These are phyloP conservation scores for Ceratobasidium sp. DNA, from an alignment of 1,284 basidiomycete genomes.

Conservation along the genomic window DNA sequence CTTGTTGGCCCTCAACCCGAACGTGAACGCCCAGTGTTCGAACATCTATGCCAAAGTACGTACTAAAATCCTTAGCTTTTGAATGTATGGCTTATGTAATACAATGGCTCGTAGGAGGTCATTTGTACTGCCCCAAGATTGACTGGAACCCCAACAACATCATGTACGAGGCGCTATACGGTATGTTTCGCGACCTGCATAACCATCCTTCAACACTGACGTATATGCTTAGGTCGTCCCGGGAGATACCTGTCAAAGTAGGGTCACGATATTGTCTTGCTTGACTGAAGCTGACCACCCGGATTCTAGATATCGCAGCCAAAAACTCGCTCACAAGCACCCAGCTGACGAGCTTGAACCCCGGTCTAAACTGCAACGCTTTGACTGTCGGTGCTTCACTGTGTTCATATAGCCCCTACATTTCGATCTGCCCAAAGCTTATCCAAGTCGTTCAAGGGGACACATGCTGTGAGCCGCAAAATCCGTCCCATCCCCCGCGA, in stretches of 20 bases:
- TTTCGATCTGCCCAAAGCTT: slow-evolving; percentile 5
- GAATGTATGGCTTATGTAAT: no score
- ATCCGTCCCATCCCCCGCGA: neutral
- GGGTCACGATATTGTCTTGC: neutral
- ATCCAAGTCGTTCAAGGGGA: slow-evolving; percentile 3
- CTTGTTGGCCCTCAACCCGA: slow-evolving; percentile 1
- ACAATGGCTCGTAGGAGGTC: neutral
- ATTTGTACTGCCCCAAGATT: neutral
- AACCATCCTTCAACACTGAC: no score
- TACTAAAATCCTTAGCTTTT: no score
- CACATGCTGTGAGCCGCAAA: no score
- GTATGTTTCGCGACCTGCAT: neutral
- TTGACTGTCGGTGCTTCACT: neutral
- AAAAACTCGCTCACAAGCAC: slow-evolving; percentile 4
- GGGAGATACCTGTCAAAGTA: no score
- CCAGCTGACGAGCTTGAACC: neutral
- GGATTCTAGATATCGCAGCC: neutral
- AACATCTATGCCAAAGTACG: neutral
- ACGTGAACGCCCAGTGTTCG: no score
- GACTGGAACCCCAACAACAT: neutral
- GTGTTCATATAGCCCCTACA: neutral
- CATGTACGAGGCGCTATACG: neutral
- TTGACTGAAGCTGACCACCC: no score
- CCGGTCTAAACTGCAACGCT: neutral
- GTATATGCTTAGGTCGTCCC: neutral